Base-by-base conservation (phyloP, 192 early-diverging fungal genomes). In the Cladochytrium replicatum region DNA sequence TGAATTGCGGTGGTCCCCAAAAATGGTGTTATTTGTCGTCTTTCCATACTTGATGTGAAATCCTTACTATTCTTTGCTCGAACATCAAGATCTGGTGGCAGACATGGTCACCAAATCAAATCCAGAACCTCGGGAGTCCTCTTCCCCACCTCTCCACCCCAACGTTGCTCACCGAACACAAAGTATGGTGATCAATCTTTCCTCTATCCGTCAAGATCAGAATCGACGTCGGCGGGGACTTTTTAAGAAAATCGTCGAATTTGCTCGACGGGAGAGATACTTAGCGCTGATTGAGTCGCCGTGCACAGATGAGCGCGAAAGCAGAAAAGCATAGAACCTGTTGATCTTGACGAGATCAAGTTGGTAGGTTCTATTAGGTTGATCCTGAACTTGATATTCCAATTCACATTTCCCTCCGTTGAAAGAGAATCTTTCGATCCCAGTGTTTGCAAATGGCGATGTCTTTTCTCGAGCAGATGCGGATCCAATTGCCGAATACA, bases 1-100 rank as follows among this genome's bases (percentile, higher is more conserved):
- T 78, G 25, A 73, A 98, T 58, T 98, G 91, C 67, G 94, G 94
- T 15, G 94, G 94, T 52, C 94, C 94, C 13, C 94, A 98, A 66
- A 81, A 79, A 62, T 95, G 91, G 91, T n/a, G n/a, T n/a, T n/a
- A n/a, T n/a, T n/a, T n/a, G n/a, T n/a, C n/a, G n/a, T n/a, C n/a
- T n/a, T n/a, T n/a, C n/a, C n/a, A n/a, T n/a, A n/a, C n/a, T n/a
- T n/a, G n/a, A n/a, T n/a, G n/a, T n/a, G n/a, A n/a, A n/a, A n/a
- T n/a, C n/a, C n/a, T n/a, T n/a, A n/a, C n/a, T n/a, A n/a, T n/a
- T n/a, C n/a, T n/a, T n/a, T 97, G 47, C 88, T 94, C 75, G 80
- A 85, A 26, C 60, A 85, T 29, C 94, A 91, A 6, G 94, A 97
- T 32, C 67, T 73, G 13, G 87, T 97, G 13, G 67, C 75, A 25